Conservation (phyloP, 2,329 filamentous ascomycete genomes). For the Ciborinia camelliae region DNA sequence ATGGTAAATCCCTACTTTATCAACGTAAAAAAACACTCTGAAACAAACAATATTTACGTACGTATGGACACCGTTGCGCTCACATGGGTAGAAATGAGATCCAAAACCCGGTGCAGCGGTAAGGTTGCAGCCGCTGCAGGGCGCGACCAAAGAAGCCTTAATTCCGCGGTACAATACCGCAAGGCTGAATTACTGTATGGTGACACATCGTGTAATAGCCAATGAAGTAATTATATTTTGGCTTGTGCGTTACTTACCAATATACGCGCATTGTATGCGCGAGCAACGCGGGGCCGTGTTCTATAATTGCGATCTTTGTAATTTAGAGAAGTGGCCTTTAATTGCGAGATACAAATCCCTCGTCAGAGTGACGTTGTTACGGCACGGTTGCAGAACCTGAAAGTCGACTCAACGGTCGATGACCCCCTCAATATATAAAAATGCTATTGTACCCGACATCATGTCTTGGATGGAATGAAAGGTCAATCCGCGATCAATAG, state of each 20-base stretch:
- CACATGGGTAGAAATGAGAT: neutral
- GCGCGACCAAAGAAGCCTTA: neutral
- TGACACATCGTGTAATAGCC: neutral
- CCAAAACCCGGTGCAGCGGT: neutral
- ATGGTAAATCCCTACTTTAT: neutral
- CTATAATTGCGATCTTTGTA: neutral
- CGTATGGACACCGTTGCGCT: neutral
- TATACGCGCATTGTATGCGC: neutral
- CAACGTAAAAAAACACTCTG: neutral
- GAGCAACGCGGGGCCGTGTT: constrained; percentile 12
- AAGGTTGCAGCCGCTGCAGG: constrained; percentile 3
- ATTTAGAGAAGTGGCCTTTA: neutral
- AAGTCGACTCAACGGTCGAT: neutral
- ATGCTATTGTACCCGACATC: neutral
- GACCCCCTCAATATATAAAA: neutral
- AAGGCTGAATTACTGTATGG: neutral
- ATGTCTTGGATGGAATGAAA: constrained; percentile 1
- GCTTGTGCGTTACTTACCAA: neutral
- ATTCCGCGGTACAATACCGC: neutral
- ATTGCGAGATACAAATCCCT: neutral
- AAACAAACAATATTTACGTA: neutral
- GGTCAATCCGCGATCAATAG: neutral
- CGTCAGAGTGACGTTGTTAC: neutral
- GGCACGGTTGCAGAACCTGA: constrained; percentile 7
- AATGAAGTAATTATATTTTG: too few relatives aligned